Evolutionary conservation across 805 yeast species (phyloP).

Genomic region (Saccharomycopsis javanensis): DNA sequence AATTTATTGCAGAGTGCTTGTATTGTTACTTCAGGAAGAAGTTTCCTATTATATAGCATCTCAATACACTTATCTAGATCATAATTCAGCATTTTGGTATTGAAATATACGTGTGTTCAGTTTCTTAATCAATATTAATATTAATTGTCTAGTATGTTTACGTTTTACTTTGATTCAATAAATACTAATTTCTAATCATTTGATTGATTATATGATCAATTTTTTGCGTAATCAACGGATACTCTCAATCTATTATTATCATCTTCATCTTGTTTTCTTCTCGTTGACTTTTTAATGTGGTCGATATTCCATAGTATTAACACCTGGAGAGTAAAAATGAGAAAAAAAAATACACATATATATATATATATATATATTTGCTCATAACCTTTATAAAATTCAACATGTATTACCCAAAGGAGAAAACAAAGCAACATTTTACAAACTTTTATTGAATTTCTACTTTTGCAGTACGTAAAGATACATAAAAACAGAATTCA

Average conservation of each 20-base stretch:
- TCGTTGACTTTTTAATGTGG: neutral
- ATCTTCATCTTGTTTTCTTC: neutral
- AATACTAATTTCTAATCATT: neutral
- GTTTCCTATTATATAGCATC: slow-evolving; percentile 49
- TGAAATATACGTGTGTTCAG: neutral
- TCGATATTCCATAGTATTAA: neutral
- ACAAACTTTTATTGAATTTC: too few species aligned
- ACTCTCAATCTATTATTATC: neutral
- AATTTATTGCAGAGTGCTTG: slow-evolving; percentile 69
- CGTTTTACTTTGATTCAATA: neutral
- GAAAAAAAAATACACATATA: neutral
- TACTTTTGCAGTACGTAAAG: too few species aligned
- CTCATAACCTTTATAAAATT: neutral
- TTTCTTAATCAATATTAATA: neutral
- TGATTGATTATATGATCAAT: too few species aligned
- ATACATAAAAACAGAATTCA: too few species aligned
- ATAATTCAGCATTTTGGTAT: slow-evolving; percentile 20
- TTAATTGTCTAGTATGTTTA: neutral
- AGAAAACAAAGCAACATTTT: neutral
- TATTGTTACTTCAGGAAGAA: slow-evolving; percentile 61
- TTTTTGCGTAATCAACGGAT: neutral
- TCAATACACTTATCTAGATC: slow-evolving; percentile 68
- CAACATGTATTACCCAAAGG: neutral
- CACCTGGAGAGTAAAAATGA: neutral
- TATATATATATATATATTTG: neutral